Percentiles rank a stretch among this genome's conserved stretches.
Conservation (phyloP, 2,329 filamentous ascomycete genomes). For the Penicillium verrucosum region DNA sequence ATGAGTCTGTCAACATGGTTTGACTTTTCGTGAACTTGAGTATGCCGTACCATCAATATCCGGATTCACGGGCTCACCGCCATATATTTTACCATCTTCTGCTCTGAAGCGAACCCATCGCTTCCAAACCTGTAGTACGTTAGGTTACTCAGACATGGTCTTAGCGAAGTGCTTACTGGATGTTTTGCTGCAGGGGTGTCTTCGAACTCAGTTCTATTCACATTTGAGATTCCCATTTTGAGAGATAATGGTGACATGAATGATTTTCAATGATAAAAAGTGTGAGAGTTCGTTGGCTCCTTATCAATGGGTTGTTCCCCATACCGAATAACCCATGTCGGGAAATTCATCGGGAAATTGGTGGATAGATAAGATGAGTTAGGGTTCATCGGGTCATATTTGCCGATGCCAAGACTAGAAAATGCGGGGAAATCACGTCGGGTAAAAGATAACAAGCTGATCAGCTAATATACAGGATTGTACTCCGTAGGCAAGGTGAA, state of each 20-base stretch:
- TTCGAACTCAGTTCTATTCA: not conserved
- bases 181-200: not conserved
- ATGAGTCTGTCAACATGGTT: not conserved
- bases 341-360: constrained; percentile 14
- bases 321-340: not conserved
- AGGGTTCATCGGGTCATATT: not conserved
- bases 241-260: not conserved
- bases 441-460: not conserved
- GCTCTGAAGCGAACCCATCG: constrained; percentile 12
- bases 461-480: not conserved
- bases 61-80: constrained; percentile 9
- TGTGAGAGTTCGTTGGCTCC: not conserved
- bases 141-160: not conserved
- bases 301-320: constrained; percentile 6
- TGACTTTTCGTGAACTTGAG: not conserved
- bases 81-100: constrained; percentile 9
- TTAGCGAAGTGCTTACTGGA: not conserved
- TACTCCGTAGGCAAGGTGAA: not conserved
- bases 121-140: constrained; percentile 7
- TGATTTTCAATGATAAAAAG: not conserved
- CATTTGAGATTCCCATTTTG: constrained; percentile 9
- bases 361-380: not conserved
- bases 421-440: constrained; percentile 9
- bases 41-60: constrained; percentile 6
- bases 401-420: constrained; percentile 15